Conservation (phyloP, 192 early-diverging fungal genomes). For the Rhizophagus prolifer region DNA sequence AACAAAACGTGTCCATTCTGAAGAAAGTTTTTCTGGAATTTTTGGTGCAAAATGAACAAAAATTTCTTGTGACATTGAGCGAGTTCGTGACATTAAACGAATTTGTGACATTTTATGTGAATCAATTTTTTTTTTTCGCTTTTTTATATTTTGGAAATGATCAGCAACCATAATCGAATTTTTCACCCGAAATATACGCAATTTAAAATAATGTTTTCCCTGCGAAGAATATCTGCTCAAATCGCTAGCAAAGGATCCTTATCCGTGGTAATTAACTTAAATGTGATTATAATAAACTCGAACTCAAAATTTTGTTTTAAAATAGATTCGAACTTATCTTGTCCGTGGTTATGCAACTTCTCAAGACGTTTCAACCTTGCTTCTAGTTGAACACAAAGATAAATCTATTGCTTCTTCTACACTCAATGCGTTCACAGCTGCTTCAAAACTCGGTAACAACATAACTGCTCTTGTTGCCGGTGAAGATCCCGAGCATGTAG, state of each 20-base stretch:
- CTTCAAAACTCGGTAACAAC: constrained; percentile 71
- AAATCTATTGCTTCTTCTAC: constrained; percentile 67
- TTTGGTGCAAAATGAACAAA: neutral
- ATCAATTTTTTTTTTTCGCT: too few species aligned
- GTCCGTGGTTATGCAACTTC: constrained; percentile 50
- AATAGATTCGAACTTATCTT: constrained; percentile 7
- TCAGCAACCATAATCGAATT: too few species aligned
- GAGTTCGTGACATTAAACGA: too few species aligned
- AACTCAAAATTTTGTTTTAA: neutral
- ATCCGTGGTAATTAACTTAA: neutral
- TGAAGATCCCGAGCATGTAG: constrained; percentile 62
- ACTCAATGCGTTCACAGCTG: constrained; percentile 87
- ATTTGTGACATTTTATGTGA: too few species aligned
- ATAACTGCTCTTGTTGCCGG: constrained; percentile 91
- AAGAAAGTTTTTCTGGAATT: constrained; percentile 25
- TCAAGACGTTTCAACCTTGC: constrained; percentile 69
- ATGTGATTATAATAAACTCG: neutral
- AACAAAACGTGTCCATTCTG: constrained; percentile 35
- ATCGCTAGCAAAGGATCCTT: neutral
- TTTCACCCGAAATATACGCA: too few species aligned
- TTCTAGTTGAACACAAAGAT: constrained; percentile 89
- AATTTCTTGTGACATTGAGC: too few species aligned
- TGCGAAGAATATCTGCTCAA: neutral
- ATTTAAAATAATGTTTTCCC: neutral
- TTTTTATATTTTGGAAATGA: too few species aligned